Percentiles rank a stretch among this genome's conserved stretches.
These are phyloP conservation scores for Barnettozyma pratensis DNA, from an alignment of 805 yeast species.

Conservation along the genomic window DNA sequence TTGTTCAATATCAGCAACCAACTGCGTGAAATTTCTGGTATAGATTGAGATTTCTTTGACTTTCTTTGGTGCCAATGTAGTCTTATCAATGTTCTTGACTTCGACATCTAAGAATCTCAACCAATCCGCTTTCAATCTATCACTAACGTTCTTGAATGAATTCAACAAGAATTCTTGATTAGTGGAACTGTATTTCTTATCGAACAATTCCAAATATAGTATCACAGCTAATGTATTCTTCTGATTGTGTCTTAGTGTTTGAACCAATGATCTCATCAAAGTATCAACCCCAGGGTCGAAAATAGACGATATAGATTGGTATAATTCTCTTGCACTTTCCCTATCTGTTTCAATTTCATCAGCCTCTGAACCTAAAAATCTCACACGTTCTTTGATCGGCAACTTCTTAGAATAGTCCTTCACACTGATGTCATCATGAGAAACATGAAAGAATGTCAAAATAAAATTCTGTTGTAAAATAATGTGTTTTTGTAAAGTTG, in stretches of 20 bases:
- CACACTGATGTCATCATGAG: slow-evolving; percentile 27
- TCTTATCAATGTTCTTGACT: slow-evolving; percentile 37
- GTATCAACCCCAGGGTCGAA: slow-evolving; percentile 35
- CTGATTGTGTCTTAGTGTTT: slow-evolving; percentile 31
- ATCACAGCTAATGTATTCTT: slow-evolving; percentile 39
- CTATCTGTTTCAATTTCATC: slow-evolving; percentile 41
- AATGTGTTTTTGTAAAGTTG: slow-evolving; percentile 33
- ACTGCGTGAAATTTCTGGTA: slow-evolving; percentile 43
- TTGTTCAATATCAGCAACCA: slow-evolving; percentile 36
- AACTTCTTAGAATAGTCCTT: slow-evolving; percentile 26
- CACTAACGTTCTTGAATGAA: slow-evolving; percentile 45
- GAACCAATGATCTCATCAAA: slow-evolving; percentile 28
- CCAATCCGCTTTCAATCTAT: slow-evolving; percentile 54
- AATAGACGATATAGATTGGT: slow-evolving; percentile 39
- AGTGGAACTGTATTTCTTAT: slow-evolving; percentile 35
- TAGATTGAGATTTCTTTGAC: slow-evolving; percentile 38
- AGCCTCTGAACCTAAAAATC: slow-evolving; percentile 27
- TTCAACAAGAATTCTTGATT: slow-evolving; percentile 61
- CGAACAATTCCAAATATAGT: slow-evolving; percentile 37
- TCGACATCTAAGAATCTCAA: slow-evolving; percentile 52
- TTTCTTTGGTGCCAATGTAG: slow-evolving; percentile 29
- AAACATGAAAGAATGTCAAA: slow-evolving; percentile 37
- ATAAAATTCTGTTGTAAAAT: slow-evolving; percentile 35
- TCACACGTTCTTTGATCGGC: slow-evolving; percentile 30
- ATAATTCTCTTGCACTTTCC: slow-evolving; percentile 41